phyloP scores from a whole-genome alignment of 2,329 filamentous ascomycete genomes.

The Apiospora aurea region DNA sequence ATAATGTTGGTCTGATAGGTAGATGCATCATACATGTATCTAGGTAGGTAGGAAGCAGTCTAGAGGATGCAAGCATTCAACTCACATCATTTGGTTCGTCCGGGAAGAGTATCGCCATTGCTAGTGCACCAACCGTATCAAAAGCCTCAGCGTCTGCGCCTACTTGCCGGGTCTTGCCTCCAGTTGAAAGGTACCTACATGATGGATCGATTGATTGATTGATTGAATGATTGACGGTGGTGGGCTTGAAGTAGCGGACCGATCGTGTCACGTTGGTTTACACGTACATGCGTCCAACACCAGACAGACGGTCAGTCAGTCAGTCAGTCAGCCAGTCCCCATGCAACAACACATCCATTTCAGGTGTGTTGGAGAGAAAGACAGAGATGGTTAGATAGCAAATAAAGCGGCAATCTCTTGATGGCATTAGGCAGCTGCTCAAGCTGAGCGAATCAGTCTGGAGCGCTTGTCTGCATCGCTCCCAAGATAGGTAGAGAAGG shows the following conservation, averaged over 20 bases:
- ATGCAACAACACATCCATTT: conserved; percentile 2
- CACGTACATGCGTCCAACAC: conserved; percentile 9
- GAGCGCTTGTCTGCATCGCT: not conserved
- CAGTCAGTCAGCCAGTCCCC: not conserved
- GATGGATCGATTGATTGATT: not conserved
- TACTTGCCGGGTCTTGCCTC: not conserved
- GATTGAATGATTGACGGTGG: not conserved
- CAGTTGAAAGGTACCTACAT: not conserved
- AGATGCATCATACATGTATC: not conserved
- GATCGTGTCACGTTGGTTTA: conserved; percentile 20
- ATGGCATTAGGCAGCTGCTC: not conserved
- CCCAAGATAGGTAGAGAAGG: not conserved
- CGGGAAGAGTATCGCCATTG: not conserved
- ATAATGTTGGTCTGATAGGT: not conserved
- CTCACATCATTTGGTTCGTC: not conserved
- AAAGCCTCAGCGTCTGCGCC: not conserved
- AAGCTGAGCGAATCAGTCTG: not conserved
- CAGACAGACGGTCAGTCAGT: not conserved
- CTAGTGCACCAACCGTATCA: not conserved
- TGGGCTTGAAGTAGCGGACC: conserved; percentile 4
- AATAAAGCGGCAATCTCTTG: not conserved
- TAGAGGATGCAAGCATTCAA: not conserved
- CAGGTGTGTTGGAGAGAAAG: conserved; percentile 2
- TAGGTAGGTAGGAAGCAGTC: not conserved
- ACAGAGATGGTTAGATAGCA: not conserved